These are phyloP conservation scores for Diaporthe vexans DNA, from an alignment of 2,329 filamentous ascomycete species.

Conservation along the genomic window DNA sequence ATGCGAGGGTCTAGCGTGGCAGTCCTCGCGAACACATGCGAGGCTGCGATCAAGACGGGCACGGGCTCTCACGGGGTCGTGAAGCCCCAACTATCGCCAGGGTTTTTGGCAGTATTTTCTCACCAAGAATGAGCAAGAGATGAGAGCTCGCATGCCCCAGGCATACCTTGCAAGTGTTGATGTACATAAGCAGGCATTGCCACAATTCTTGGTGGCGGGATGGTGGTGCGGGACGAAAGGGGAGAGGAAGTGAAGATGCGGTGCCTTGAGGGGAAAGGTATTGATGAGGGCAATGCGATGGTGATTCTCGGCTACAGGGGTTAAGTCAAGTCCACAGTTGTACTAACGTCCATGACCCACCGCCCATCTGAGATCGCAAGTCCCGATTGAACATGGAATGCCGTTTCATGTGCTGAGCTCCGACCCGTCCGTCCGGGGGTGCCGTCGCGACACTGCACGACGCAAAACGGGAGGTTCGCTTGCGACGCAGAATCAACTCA, in stretches of 20 bases:
- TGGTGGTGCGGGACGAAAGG: not conserved
- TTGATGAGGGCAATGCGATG: slow-evolving; percentile 26
- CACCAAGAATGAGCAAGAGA: not conserved
- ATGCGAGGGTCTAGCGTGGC: slow-evolving; percentile 6
- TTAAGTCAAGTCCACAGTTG: slow-evolving; percentile 12
- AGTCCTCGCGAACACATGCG: not conserved
- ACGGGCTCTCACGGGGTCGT: not conserved
- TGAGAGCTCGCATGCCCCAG: too few species aligned
- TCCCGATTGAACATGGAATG: slow-evolving; percentile 25
- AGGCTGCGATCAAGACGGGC: not conserved
- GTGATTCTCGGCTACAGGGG: slow-evolving; percentile 22
- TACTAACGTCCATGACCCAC: slow-evolving; percentile 30
- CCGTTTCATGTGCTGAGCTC: slow-evolving; percentile 24
- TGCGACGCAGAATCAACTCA: not conserved
- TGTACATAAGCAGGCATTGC: not conserved
- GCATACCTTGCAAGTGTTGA: not conserved
- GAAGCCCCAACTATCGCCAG: not conserved
- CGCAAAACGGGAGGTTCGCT: not conserved
- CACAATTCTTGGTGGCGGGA: not conserved
- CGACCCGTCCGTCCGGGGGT: slow-evolving; percentile 27
- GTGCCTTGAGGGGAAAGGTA: not conserved
- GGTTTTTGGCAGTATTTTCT: too few species aligned
- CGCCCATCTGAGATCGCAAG: slow-evolving; percentile 34
- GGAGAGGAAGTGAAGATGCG: too few species aligned
- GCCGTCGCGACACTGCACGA: slow-evolving; percentile 10